Percentiles rank a stretch among this genome's conserved stretches.
Conservation (phyloP, 176 grass and related monocot genomes). For the Eremochloa ophiuroides region DNA sequence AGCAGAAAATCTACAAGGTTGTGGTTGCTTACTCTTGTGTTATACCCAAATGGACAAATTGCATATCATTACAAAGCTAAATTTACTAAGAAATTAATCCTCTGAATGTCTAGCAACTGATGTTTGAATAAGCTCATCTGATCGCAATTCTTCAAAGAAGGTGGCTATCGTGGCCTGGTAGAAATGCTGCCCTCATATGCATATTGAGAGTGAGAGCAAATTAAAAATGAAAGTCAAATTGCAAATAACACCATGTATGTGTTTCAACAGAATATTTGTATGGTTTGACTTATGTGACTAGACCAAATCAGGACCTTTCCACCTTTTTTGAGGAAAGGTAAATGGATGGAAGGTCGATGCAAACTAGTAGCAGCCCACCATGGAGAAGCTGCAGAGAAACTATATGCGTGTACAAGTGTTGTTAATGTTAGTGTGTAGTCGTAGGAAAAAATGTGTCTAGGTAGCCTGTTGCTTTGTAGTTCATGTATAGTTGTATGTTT, state of each 20-base stretch:
- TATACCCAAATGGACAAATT: neutral
- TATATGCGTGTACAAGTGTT: neutral
- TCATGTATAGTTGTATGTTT: neutral
- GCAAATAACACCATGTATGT: neutral
- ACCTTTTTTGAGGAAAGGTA: neutral
- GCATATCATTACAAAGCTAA: neutral
- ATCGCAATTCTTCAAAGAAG: neutral
- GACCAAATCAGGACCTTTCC: slow-evolving; percentile 1
- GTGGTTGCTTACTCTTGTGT: neutral
- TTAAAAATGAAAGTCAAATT: neutral
- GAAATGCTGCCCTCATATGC: neutral
- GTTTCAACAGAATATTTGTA: neutral
- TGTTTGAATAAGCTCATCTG: neutral
- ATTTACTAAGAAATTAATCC: neutral
- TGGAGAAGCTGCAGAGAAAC: slow-evolving; percentile 25
- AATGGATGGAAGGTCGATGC: slow-evolving; percentile 13
- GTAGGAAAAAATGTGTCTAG: neutral
- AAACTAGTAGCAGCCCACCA: slow-evolving; percentile 7
- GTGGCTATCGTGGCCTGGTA: neutral
- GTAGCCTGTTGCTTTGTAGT: neutral
- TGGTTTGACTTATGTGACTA: neutral
- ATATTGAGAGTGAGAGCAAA: neutral
- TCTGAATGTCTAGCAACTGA: neutral
- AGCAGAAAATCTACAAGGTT: neutral
- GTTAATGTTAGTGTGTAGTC: neutral